phyloP scores from a whole-genome alignment of 2,329 filamentous ascomycete species.

The Penicillium sp. region DNA sequence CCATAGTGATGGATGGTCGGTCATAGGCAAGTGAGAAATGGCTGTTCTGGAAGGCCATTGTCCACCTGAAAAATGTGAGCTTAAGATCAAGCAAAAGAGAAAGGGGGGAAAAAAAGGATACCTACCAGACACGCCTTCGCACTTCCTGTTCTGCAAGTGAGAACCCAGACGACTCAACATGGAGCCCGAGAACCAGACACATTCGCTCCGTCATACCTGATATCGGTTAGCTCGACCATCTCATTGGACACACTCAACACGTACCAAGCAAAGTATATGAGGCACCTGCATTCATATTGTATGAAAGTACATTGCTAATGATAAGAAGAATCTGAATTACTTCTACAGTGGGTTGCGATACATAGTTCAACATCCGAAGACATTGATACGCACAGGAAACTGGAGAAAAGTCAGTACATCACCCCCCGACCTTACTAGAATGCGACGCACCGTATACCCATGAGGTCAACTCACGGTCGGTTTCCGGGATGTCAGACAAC shows the following conservation, averaged over 20 bases:
- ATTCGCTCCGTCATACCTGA: constrained; percentile 43
- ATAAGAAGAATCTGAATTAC: constrained; percentile 63
- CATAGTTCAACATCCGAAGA: constrained; percentile 62
- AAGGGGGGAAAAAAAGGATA: background rate
- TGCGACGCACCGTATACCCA: constrained; percentile 58
- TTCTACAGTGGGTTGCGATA: constrained; percentile 60
- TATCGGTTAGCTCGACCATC: constrained; percentile 19
- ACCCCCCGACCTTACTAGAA: background rate
- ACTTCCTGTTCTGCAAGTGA: constrained; percentile 46
- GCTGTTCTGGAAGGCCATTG: constrained; percentile 61
- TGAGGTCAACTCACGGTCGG: constrained; percentile 61
- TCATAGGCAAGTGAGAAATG: constrained; percentile 63
- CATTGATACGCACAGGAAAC: constrained; percentile 66
- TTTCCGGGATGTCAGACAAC: constrained; percentile 56
- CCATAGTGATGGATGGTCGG: constrained; percentile 54
- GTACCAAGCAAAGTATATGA: constrained; percentile 60
- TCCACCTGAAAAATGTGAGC: constrained; percentile 44
- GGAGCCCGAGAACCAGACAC: constrained; percentile 59
- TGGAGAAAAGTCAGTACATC: constrained; percentile 28
- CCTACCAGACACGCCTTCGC: constrained; percentile 41
- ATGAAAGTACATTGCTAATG: constrained; percentile 62
- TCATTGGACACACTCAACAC: constrained; percentile 9
- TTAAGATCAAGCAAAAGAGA: background rate
- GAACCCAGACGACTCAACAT: constrained; percentile 54
- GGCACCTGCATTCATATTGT: constrained; percentile 65